Base-by-base conservation (phyloP, 176 grass and related monocot genomes). In the Areca catechu region DNA sequence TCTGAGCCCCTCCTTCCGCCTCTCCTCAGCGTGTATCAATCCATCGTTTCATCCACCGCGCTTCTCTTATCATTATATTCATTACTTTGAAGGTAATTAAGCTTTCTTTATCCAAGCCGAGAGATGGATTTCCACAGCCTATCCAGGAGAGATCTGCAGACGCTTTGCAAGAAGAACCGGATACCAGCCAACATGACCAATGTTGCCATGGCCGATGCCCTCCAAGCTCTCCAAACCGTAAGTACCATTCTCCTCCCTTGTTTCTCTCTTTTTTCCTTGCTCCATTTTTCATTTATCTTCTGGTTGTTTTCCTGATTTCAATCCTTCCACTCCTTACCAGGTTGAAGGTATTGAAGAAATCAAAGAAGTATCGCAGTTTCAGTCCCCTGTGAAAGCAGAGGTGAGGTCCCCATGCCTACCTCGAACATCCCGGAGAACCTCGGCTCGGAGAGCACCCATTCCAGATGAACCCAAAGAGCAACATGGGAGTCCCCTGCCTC, bases 151-250 rank as follows among this genome's bases (percentile, higher is more conserved):
- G 83, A 91, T 51, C 86, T 97, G 20, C 86, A 97, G 75, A 74
- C 75, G 34, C 69, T 97, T 43, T 97, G 86, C 83, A 97, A 91
- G 86, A 84, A 81, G 61, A 85, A 91, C 56, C 73, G 76, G 21
- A 75, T 97, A 65, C 75, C 86, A 16, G 92, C 92, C 53, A 97
- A 97, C 77, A 82, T 91, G 67, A 91, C 87, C 51, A 97, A 97
- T 61, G 24, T 67, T 68, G 87, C 93, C 87, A 97, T 97, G 93
- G 87, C 70, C 57, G 83, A 97, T 14, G 81, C 83, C 29, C 93
- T 97, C 14, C 51, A 80, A 20, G 68, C 72, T 24, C 87, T 97
- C 65, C 0, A 66, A 60, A 50, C 69, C 60, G 86, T 97, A 82
- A 64, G 77, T 7, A 15, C 5, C 7, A 4, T 5, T 5, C 7